These are phyloP conservation scores for Isatis tinctoria DNA, from an alignment of 345 rosid genomes.

Conservation along the genomic window DNA sequence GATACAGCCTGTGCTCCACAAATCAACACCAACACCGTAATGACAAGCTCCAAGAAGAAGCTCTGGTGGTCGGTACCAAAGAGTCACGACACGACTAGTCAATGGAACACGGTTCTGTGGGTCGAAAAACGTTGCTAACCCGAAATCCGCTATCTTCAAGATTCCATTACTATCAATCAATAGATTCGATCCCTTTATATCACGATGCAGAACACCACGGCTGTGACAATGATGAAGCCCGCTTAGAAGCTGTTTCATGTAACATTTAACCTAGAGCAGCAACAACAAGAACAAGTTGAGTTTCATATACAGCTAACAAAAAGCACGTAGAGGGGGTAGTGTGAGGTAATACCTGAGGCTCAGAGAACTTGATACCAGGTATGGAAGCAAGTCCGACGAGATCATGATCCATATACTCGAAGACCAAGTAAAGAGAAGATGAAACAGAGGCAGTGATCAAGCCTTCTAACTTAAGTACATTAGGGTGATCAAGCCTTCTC, in stretches of 20 bases:
- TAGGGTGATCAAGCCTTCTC: constrained; percentile 91
- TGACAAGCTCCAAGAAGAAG: constrained; percentile 86
- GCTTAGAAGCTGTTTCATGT: constrained; percentile 87
- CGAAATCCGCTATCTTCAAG: constrained; percentile 97
- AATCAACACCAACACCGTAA: constrained; percentile 83
- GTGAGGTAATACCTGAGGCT: constrained; percentile 70
- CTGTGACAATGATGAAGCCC: constrained; percentile 97
- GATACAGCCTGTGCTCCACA: constrained; percentile 98
- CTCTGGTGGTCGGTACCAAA: constrained; percentile 98
- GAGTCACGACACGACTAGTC: constrained; percentile 97
- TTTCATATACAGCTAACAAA: neutral
- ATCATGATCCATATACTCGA: constrained; percentile 99
- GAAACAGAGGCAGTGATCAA: constrained; percentile 77
- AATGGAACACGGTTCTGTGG: constrained; percentile 49
- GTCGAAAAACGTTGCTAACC: constrained; percentile 74
- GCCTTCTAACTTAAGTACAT: constrained; percentile 86
- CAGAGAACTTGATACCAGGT: constrained; percentile 76
- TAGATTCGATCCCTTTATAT: constrained; percentile 97
- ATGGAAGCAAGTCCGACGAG: constrained; percentile 85
- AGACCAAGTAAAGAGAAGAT: constrained; percentile 78
- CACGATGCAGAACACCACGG: constrained; percentile 80
- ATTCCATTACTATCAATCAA: constrained; percentile 72
- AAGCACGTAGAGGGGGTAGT: neutral
- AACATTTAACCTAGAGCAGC: constrained; percentile 72
- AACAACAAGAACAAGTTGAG: constrained; percentile 2